Base-by-base conservation (phyloP, 2,329 filamentous ascomycete species). In the Penicillium expansum region DNA sequence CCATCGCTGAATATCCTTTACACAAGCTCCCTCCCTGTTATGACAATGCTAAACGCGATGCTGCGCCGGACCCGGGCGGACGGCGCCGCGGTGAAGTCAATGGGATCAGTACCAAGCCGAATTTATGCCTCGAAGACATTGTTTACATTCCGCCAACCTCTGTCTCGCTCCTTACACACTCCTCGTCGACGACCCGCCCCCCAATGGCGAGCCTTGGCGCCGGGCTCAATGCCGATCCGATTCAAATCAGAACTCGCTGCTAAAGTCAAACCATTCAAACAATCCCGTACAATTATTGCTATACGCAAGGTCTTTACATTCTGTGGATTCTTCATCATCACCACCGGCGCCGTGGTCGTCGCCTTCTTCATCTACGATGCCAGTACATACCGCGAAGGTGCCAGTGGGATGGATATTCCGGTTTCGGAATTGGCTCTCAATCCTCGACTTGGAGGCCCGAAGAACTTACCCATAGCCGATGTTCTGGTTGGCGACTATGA, bases 301-400 rank as follows among this genome's bases (percentile, higher is more conserved):
- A 73, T 85, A 44, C 91, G 90, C 71, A 84, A 89, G 64, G 80
- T 84, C 32, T 88, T 92, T 33, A 86, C 89, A 3, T 84, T 83
- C 67, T 75, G 91, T 22, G 94, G 94, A 38, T 86, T 90, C 57
- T 89, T 93, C 48, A 82, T 94, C 37, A 79, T 87, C 8, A 81
- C 93, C 49, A 73, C 90, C 53, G 87, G 89, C 33, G 77, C 82
- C 4, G 81, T 89, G 6, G 82, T 97, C 7, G 75, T 92, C 20
- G 89, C 82, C 48, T 97, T 99, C 80, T 99, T 99, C 77, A 66
- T 94, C 66, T 99, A 96, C 77, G 94, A 99, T 78, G 88, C 92
- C 10, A 88, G 86, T 47, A 99, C 94, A 14, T 99, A 99, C 78
- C 86, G 85, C 57, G 88, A 92, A 62, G 81, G 87, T 45, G 77